These are phyloP conservation scores for Quillaja saponaria DNA, from an alignment of 306 rosid species.

Conservation along the genomic window DNA sequence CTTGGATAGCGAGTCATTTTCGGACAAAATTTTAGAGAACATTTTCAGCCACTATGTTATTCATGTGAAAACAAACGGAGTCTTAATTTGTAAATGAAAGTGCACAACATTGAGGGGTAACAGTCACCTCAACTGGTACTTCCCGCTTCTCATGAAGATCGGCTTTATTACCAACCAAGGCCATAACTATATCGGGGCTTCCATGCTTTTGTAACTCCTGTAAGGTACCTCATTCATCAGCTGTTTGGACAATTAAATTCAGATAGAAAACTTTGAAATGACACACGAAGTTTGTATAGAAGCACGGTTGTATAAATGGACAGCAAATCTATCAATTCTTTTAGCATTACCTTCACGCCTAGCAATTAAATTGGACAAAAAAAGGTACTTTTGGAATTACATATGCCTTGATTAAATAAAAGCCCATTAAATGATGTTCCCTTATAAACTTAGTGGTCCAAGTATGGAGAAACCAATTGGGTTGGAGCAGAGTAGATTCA, in stretches of 20 bases:
- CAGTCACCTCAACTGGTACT: conserved; percentile 71
- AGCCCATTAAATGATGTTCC: too few relatives aligned
- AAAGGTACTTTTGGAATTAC: too few relatives aligned
- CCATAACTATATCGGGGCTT: conserved; percentile 89
- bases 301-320: not conserved
- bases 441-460: too few relatives aligned
- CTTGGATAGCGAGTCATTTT: too few relatives aligned
- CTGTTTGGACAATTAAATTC: conserved; percentile 23
- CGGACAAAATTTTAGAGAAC: too few relatives aligned
- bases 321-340: conserved; percentile 7
- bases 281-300: not conserved
- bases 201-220: conserved; percentile 98
- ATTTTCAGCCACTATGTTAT: too few relatives aligned
- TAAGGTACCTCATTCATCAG: conserved; percentile 29
- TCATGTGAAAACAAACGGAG: not conserved
- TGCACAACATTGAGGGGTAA: conserved; percentile 16
- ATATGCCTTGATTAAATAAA: too few relatives aligned
- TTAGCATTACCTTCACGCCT: not conserved
- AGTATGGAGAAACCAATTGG: too few relatives aligned
- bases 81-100: not conserved
- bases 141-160: conserved; percentile 89
- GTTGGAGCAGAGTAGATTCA: too few relatives aligned
- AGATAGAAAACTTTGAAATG: not conserved
- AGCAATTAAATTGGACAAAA: not conserved
- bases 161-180: conserved; percentile 94